These are phyloP conservation scores for Brassica cretica DNA, from an alignment of 345 rosid species.

Conservation along the genomic window DNA sequence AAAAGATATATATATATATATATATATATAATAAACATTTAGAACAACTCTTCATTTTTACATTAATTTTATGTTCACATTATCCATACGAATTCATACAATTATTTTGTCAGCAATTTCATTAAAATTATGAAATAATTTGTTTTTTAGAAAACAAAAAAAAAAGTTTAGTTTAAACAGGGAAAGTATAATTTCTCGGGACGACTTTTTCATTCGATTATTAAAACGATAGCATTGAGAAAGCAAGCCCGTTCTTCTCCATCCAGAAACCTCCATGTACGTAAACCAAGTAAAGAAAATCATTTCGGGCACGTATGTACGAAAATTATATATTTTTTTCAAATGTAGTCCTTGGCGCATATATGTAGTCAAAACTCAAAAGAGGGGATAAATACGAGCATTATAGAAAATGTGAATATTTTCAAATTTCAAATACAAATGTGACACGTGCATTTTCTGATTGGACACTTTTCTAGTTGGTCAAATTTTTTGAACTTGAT, in stretches of 20 bases:
- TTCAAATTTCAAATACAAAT: not conserved
- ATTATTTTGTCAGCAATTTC: not conserved
- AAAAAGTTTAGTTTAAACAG: not conserved
- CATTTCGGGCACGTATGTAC: conserved; percentile 24
- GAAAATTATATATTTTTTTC: not conserved
- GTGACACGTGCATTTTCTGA: conserved; percentile 18
- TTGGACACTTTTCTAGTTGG: conserved; percentile 7
- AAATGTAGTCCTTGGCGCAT: not conserved
- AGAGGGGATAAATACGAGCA: conserved; percentile 9
- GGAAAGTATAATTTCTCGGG: not conserved
- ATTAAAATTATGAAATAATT: not conserved
- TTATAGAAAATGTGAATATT: not conserved
- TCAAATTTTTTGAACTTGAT: conserved; percentile 20
- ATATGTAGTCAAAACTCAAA: conserved; percentile 14
- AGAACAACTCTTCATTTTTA: not conserved
- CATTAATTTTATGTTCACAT: not conserved
- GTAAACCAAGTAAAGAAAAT: not conserved
- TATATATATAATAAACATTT: not conserved
- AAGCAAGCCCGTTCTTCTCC: conserved; percentile 22
- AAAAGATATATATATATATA: too few species aligned
- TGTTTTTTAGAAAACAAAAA: not conserved
- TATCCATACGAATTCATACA: not conserved
- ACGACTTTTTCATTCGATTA: not conserved
- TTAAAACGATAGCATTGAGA: not conserved
- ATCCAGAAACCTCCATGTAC: conserved; percentile 6